Evolutionary conservation across 257 asterid genomes (phyloP), one percentile per base, ranked within the genome.

Genomic region (Leonotis leonurus): DNA sequence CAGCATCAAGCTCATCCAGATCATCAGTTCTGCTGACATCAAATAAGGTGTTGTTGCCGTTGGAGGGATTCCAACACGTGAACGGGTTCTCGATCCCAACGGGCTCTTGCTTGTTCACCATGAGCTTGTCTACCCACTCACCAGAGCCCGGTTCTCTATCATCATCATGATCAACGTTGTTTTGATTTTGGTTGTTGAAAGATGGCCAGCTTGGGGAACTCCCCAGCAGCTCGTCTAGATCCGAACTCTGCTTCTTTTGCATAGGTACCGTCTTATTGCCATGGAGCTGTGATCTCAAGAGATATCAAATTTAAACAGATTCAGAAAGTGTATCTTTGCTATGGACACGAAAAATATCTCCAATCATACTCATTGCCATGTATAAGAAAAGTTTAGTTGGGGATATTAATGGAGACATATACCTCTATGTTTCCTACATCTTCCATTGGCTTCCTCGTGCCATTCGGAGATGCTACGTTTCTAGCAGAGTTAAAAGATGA

Each of bases 81-180:
- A 71, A 50, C 0, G 88, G 79, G 64, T 67, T 81, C 60, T 65
- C 78, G 13, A 64, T 64, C 18, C 79, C 78, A 22, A 56, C 12
- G 2, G 76, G 62, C 43, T 85, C 95, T 73, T 80, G 90, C 82
- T 78, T 87, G 86, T 89, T 89, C 69, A 92, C 95, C 98, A 92
- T 92, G 61, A 83, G 85, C 77, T 92, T 92, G 85, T 92, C 98
- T 56, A 88, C 93, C 98, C 98, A 92, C 71, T 84, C 98, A 33
- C 90, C 95, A 1, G 89, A 65, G 70, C 82, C 76, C 36, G 73
- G 65, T 62, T 88, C 96, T 75, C 76, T 77, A 25, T 86, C 96
- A 36, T 84, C 89, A n/a, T 72, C 89, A n/a, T 72, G 3, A 6
- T 33, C 90, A 24, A 56, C 75, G 14, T 67, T 68, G 75, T 68